Conservation (phyloP, 1,284 basidiomycete species). For the Sutorius eximius region DNA sequence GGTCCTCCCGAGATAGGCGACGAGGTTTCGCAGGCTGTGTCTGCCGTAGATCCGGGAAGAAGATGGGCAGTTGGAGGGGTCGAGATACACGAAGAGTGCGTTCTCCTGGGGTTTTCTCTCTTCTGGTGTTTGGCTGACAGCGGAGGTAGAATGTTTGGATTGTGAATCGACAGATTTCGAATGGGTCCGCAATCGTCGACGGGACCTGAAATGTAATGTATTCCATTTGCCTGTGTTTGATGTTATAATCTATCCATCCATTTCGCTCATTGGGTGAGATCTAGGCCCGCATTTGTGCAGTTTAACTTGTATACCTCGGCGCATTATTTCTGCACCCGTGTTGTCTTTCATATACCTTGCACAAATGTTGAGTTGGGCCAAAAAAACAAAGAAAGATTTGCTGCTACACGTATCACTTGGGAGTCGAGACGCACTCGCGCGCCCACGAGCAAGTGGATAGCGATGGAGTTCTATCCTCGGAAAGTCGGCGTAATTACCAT, state of each 20-base stretch:
- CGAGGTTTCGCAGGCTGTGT: constrained; percentile 55
- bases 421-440: too few relatives aligned
- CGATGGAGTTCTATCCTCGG: too few relatives aligned
- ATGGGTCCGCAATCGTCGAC: too few relatives aligned
- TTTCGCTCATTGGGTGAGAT: background rate
- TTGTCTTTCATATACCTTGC: too few relatives aligned
- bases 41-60: constrained; percentile 48
- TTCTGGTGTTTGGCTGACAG: constrained; percentile 9
- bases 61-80: constrained; percentile 68
- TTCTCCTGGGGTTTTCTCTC: background rate
- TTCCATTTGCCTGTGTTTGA: background rate
- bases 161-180: constrained; percentile 16
- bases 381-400: too few relatives aligned
- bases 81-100: constrained; percentile 68
- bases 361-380: too few relatives aligned
- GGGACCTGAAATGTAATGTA: background rate
- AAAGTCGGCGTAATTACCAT: too few relatives aligned
- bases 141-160: constrained; percentile 22
- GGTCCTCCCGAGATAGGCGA: constrained; percentile 63
- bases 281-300: background rate
- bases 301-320: background rate
- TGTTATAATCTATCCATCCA: constrained; percentile 1
- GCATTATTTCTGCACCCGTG: background rate
- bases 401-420: too few relatives aligned
- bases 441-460: too few relatives aligned